phyloP scores from a whole-genome alignment of 129 eudicot species.

The Flaveria brownii region DNA sequence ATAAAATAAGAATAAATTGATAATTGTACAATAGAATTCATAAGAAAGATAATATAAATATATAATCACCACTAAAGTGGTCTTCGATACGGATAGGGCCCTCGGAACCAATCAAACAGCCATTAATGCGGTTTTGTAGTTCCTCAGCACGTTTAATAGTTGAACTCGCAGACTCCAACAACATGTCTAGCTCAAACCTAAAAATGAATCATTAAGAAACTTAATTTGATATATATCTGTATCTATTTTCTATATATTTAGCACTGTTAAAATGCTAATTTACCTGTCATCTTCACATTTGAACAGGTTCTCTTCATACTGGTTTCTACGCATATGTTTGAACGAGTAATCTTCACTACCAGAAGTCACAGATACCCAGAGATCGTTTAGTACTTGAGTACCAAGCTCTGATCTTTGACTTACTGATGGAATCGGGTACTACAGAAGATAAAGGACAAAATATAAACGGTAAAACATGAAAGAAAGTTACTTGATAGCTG shows the following conservation, averaged over 20 bases:
- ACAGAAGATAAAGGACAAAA: constrained; percentile 20
- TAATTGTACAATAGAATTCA: neutral
- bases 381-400: constrained; percentile 80
- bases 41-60: neutral
- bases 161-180: constrained; percentile 90
- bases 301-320: constrained; percentile 94
- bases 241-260: neutral
- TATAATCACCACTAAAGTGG: constrained; percentile 64
- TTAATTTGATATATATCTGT: neutral
- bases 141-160: constrained; percentile 85
- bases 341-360: constrained; percentile 99
- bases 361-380: constrained; percentile 98
- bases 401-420: constrained; percentile 96
- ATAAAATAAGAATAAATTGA: constrained; percentile 13
- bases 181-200: constrained; percentile 95
- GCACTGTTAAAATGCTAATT: neutral
- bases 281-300: constrained; percentile 99
- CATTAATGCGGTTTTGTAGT: constrained; percentile 54
- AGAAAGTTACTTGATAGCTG: neutral
- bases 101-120: constrained; percentile 46
- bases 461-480: neutral
- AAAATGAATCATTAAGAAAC: constrained; percentile 24
- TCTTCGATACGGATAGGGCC: constrained; percentile 69
- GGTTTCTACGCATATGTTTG: constrained; percentile 99
- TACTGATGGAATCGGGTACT: constrained; percentile 94